phyloP scores from a whole-genome alignment of 1,284 basidiomycete species.

The Neolentinus lepideus region DNA sequence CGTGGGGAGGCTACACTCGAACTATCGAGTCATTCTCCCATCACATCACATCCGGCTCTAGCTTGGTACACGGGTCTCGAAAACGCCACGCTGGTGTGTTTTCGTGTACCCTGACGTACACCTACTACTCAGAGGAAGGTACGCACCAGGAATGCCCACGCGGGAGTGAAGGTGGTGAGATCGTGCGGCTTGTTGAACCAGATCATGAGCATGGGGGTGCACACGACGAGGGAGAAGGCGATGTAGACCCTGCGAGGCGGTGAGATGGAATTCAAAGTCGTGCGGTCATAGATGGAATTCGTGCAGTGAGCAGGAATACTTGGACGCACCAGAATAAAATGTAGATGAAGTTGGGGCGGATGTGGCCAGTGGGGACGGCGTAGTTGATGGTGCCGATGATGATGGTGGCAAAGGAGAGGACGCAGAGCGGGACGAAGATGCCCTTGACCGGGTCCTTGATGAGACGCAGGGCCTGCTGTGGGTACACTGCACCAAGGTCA shows the following conservation, averaged over 20 bases:
- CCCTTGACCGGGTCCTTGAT: constrained; percentile 38
- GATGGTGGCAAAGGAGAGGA: constrained; percentile 42
- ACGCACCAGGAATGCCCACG: constrained; percentile 39
- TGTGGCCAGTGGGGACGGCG: constrained; percentile 27
- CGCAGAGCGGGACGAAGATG: constrained; percentile 39
- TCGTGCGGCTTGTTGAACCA: constrained; percentile 45
- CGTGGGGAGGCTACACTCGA: too few species aligned
- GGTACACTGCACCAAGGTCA: constrained; percentile 28
- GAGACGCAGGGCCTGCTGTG: constrained; percentile 32
- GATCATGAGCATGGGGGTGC: constrained; percentile 42
- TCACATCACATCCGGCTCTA: too few species aligned
- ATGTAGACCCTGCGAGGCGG: constrained; percentile 32
- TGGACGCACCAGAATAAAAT: constrained; percentile 33
- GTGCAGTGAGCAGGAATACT: not conserved
- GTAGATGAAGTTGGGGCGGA: constrained; percentile 28
- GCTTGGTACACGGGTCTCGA: too few species aligned
- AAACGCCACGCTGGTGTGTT: too few species aligned
- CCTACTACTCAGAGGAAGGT: too few species aligned
- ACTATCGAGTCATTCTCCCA: too few species aligned
- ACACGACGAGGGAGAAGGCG: constrained; percentile 29
- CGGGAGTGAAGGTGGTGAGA: constrained; percentile 35
- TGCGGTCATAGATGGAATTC: too few species aligned
- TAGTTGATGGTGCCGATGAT: constrained; percentile 44
- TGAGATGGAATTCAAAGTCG: not conserved
- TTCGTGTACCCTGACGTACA: too few species aligned